phyloP scores from a whole-genome alignment of 208 protist genomes.

The Acanthamoeba triangularis region DNA sequence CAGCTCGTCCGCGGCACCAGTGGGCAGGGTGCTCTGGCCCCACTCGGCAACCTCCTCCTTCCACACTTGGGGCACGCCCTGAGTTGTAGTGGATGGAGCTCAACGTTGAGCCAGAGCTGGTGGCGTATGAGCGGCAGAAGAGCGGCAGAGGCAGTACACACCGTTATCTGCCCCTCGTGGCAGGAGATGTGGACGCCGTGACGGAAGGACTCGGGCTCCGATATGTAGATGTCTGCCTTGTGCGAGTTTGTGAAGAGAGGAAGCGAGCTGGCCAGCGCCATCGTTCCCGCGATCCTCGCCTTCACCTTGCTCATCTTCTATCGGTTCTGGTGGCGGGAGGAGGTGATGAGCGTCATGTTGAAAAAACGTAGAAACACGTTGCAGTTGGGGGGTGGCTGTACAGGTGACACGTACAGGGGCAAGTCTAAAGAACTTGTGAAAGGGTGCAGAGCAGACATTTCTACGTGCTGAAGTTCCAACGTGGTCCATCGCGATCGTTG shows the following conservation, averaged over 20 bases:
- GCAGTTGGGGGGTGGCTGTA: no score
- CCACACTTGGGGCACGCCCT: constrained; percentile 8
- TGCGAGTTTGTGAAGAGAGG: not conserved
- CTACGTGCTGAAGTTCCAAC: no score
- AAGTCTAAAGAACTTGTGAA: no score
- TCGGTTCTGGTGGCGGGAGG: no score
- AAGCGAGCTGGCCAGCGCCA: constrained; percentile 25
- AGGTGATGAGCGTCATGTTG: no score
- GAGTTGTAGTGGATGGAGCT: not conserved
- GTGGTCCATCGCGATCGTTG: no score
- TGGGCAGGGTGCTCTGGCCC: not conserved
- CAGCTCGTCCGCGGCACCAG: not conserved
- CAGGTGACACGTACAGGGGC: no score
- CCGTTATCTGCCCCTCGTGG: constrained; percentile 1
- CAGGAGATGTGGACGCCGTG: constrained; percentile 64
- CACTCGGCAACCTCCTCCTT: not conserved
- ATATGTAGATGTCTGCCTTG: not conserved
- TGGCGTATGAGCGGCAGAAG: not conserved
- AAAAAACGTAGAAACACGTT: no score
- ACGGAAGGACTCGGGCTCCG: constrained; percentile 42
- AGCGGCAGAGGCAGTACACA: not conserved
- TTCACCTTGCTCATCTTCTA: not conserved
- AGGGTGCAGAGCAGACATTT: no score
- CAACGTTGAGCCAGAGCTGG: not conserved
- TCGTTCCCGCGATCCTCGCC: not conserved